These are phyloP conservation scores for Aspergillus egyptiacus DNA, from an alignment of 495 filamentous ascomycete species.

Conservation along the genomic window DNA sequence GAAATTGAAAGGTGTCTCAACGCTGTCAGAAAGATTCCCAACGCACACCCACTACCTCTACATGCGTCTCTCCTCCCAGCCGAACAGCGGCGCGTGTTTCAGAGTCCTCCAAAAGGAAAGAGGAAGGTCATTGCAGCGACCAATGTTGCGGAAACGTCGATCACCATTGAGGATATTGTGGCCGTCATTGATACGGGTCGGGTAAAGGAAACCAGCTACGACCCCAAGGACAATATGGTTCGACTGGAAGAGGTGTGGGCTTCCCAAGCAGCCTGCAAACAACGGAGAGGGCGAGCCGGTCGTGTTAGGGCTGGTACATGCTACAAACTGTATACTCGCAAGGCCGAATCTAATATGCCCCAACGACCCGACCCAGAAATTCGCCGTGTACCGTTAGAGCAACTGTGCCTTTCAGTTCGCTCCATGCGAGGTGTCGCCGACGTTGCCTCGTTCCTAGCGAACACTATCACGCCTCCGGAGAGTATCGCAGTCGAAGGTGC, in stretches of 20 bases:
- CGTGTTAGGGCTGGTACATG: conserved; percentile 85
- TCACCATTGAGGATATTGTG: conserved; percentile 95
- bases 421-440: conserved; percentile 83
- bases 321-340: conserved; percentile 90
- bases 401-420: conserved; percentile 87
- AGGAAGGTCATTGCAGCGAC: conserved; percentile 91
- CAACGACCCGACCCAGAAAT: conserved; percentile 92
- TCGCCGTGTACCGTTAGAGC: conserved; percentile 84
- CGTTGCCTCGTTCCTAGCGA: conserved; percentile 71
- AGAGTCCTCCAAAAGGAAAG: conserved; percentile 65
- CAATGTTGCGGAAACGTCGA: conserved; percentile 96
- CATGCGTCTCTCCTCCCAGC: conserved; percentile 85
- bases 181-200: conserved; percentile 93
- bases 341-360: conserved; percentile 79
- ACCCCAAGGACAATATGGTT: conserved; percentile 88
- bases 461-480: conserved; percentile 83
- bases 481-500: conserved; percentile 79
- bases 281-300: conserved; percentile 90
- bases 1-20: conserved; percentile 83
- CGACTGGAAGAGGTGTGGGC: conserved; percentile 93
- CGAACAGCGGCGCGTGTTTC: conserved; percentile 85
- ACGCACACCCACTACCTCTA: conserved; percentile 74
- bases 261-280: conserved; percentile 89
- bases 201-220: conserved; percentile 94
- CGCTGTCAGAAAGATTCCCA: conserved; percentile 59